Evolutionary conservation across 306 rosid genomes (phyloP), one percentile per base, ranked within the genome.

Genomic region (Datisca glomerata): DNA sequence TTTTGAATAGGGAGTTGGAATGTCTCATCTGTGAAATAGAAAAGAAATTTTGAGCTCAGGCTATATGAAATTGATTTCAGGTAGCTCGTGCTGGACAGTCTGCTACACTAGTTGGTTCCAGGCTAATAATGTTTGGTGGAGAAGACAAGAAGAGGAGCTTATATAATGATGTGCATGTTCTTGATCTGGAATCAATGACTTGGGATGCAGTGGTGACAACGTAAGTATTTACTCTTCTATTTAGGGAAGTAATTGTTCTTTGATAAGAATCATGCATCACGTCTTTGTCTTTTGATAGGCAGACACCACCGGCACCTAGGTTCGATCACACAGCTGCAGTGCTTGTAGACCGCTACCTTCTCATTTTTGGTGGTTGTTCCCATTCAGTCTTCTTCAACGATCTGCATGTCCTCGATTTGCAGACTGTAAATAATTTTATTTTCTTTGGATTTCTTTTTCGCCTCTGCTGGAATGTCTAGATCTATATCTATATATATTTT

Each of bases 311-410:
- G 44, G 61, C 78, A 68, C 94, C 98, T 31, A 80, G 96, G 67
- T 91, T 70, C 5, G 98, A 91, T 69, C 98, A 91, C 58, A 61
- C 80, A 55, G 86, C 94, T 44, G 65, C 94, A 40, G 49, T 84
- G 58, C 85, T 77, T 17, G 78, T 74, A 14, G 81, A 75, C 7
- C 81, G 59, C 20, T 91, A 91, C 71, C 92, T 91, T 67, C 64
- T 80, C 42, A 52, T 91, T 56, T 91, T 84, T 53, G 98, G 98
- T 17, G 96, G 98, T 57, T 91, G 98, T 55, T 91, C 96, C 54
- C 94, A 84, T 68, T 70, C 93, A 45, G 64, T 55, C 60, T 84
- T 91, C 73, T 91, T 78, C 80, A 78, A 68, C 39, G 92, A 91
- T 73, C 80, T 84, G 53, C 93, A 80, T 59, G 65, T 91, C 23